phyloP scores from a whole-genome alignment of 148 eudicot genomes.

The Camellia lanceoleosa region DNA sequence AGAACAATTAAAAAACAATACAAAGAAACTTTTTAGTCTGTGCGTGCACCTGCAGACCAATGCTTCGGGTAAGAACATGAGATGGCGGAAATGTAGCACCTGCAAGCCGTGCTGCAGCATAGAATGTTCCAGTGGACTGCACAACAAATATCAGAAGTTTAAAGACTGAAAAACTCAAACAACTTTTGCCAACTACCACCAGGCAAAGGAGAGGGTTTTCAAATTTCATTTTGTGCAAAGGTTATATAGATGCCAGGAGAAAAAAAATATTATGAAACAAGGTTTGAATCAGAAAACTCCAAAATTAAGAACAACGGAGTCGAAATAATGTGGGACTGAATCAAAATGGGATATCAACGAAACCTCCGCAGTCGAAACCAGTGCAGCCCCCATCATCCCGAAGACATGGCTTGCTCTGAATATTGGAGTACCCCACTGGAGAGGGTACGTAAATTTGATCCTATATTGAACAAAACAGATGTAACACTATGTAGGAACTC shows the following conservation, averaged over 20 bases:
- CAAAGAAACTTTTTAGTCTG: neutral
- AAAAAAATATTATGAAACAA: neutral
- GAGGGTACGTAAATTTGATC: constrained; percentile 85
- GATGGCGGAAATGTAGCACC: constrained; percentile 95
- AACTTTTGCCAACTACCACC: neutral
- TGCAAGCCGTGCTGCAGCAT: constrained; percentile 81
- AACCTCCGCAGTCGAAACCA: constrained; percentile 94
- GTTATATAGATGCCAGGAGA: neutral
- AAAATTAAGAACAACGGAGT: neutral
- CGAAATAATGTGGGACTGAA: neutral
- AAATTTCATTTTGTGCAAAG: neutral
- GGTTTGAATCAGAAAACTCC: neutral
- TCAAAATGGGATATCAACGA: constrained; percentile 5
- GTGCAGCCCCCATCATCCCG: constrained; percentile 97
- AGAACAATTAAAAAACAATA: neutral
- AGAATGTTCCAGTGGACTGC: constrained; percentile 91
- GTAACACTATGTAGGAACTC: neutral
- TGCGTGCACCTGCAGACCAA: constrained; percentile 77
- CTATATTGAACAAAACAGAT: constrained; percentile 30
- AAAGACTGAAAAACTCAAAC: neutral
- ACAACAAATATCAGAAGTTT: constrained; percentile 10
- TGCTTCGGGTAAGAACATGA: constrained; percentile 81
- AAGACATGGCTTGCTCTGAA: constrained; percentile 93
- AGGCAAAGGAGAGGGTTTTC: neutral
- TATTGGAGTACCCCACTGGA: constrained; percentile 92